A percentile compares a stretch with the other conserved stretches of the same genome.
These are phyloP conservation scores for Yamadazyma olivae DNA, from an alignment of 805 yeast species.

Conservation along the genomic window DNA sequence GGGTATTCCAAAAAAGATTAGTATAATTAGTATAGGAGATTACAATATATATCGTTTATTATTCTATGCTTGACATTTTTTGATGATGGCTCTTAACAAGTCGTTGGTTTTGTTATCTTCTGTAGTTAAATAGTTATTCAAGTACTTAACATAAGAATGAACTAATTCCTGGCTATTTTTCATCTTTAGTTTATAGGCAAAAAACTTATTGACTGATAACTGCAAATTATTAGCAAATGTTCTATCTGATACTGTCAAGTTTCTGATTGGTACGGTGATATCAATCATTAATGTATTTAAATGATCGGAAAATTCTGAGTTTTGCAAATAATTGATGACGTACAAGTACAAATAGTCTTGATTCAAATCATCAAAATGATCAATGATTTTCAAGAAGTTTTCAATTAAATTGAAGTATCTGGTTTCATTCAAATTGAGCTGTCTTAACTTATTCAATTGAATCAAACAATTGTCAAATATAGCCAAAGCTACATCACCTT, in stretches of 20 bases:
- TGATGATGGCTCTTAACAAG: constrained; percentile 39
- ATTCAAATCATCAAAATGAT: constrained; percentile 65
- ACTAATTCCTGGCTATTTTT: constrained; percentile 32
- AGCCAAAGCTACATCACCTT: constrained; percentile 46
- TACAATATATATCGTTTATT: constrained; percentile 1
- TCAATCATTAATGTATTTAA: constrained; percentile 48
- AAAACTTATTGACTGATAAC: constrained; percentile 65
- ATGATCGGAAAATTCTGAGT: constrained; percentile 31
- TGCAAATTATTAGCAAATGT: constrained; percentile 60
- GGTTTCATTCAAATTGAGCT: constrained; percentile 12
- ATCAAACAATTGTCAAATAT: constrained; percentile 28
- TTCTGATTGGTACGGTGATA: constrained; percentile 66
- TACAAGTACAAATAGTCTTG: constrained; percentile 66
- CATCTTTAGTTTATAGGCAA: constrained; percentile 53
- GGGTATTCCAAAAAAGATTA: constrained; percentile 7
- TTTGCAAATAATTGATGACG: constrained; percentile 52
- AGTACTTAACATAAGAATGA: constrained; percentile 22
- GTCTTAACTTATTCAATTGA: constrained; percentile 15
- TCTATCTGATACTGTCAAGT: constrained; percentile 33
- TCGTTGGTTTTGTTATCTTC: constrained; percentile 22
- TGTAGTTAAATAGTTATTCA: constrained; percentile 17
- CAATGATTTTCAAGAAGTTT: constrained; percentile 56
- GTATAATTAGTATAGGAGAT: constrained; percentile 2
- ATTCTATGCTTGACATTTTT: constrained; percentile 25
- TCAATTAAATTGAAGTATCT: constrained; percentile 38